These are phyloP conservation scores for Quercus lobata DNA, from an alignment of 331 rosid genomes.

Conservation along the genomic window DNA sequence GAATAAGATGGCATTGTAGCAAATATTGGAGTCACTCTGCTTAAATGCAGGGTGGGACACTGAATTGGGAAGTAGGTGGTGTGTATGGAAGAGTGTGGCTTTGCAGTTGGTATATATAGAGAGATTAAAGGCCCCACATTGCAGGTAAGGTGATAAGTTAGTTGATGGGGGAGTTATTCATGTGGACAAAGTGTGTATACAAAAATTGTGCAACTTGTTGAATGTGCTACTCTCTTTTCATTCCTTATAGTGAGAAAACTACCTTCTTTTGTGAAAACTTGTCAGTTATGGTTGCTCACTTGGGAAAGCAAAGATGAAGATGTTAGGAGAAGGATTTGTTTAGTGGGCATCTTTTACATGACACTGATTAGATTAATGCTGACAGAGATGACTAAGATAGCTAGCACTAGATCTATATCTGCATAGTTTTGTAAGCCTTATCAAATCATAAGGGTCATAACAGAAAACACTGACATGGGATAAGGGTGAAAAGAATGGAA, in stretches of 20 bases:
- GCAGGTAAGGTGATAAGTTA: slow-evolving; percentile 23
- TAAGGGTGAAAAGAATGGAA: slow-evolving; percentile 10
- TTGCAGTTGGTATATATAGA: slow-evolving; percentile 38
- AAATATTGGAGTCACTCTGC: slow-evolving; percentile 35
- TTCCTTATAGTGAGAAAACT: slow-evolving; percentile 7
- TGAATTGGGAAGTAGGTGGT: slow-evolving; percentile 4
- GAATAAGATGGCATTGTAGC: slow-evolving; percentile 32
- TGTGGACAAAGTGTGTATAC: slow-evolving; percentile 27
- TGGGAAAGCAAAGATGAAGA: slow-evolving; percentile 15
- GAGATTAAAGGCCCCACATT: slow-evolving; percentile 30
- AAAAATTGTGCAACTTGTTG: slow-evolving; percentile 7
- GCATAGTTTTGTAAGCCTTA: slow-evolving; percentile 15
- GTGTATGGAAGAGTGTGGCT: slow-evolving; percentile 31
- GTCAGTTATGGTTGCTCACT: neutral
- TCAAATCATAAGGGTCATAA: slow-evolving; percentile 12
- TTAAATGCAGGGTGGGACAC: slow-evolving; percentile 12
- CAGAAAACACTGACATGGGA: slow-evolving; percentile 21
- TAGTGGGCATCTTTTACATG: neutral
- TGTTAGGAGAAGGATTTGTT: neutral
- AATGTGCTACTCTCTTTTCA: slow-evolving; percentile 5
- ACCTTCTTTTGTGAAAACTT: slow-evolving; percentile 16
- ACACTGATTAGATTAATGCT: slow-evolving; percentile 10
- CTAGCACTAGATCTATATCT: neutral
- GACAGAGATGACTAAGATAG: slow-evolving; percentile 15
- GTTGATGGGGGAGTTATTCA: slow-evolving; percentile 30